Evolutionary conservation across 106 monocot species (phyloP), one percentile per base, ranked within the genome.

Genomic region (Iris macrosiphon): DNA sequence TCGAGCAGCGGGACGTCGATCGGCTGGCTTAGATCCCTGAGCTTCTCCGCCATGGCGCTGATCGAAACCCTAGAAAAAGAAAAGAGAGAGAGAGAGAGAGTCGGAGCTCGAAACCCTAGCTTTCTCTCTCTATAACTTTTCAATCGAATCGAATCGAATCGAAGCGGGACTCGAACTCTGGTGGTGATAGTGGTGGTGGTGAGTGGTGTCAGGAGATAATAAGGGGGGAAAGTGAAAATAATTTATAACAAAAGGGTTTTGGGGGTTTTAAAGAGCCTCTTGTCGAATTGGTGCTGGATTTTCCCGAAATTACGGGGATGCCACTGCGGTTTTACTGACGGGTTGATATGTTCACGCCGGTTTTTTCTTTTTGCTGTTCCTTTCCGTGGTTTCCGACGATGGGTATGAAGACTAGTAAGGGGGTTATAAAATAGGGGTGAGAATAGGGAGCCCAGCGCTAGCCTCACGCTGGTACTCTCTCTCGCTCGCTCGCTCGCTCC

Each of bases 1-100:
- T 98, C 96, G 5, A 98, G 87, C n/a, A 98, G 73, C 10, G 90
- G 50, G 15, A 98, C 96, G 34, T 98, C 96, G 52, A 98, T 90
- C 53, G 96, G 96, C 77, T 98, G 73, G 70, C 87, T 98, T 60
- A 87, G 72, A 70, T 82, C 81, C 69, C 76, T 76, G 52, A 82
- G 60, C 60, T 72, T 72, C 64, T 82, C 76, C 68, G 76, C 81
- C 81, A 77, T 82, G 45, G 64, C 31, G 64, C 31, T 7, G 68
- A 47, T 61, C 52, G 30, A 39, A 52, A 65, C 64, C 57, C 64
- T 79, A 68, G 49, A 63, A 62, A 52, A 52, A 54, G 65, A 24
- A 19, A n/a, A n/a, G n/a, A n/a, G n/a, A n/a, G n/a, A n/a, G n/a
- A n/a, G n/a, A n/a, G n/a, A n/a, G n/a, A n/a, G n/a, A n/a, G n/a